Evolutionary conservation across 176 grass and related monocot species (phyloP).

Genomic region (Dactylis glomerata): DNA sequence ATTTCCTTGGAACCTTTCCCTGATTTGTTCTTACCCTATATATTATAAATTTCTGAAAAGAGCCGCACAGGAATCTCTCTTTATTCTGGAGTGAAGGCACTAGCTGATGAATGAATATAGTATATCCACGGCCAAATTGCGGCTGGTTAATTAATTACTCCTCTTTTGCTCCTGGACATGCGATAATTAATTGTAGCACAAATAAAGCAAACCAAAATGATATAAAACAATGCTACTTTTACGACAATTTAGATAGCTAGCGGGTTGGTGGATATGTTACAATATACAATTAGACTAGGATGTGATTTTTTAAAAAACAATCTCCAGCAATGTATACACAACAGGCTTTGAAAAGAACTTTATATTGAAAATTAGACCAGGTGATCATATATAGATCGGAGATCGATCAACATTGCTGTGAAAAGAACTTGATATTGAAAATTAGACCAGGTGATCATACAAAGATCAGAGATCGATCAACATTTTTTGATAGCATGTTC

Average conservation of each 20-base stretch:
- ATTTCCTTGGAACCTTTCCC: not conserved
- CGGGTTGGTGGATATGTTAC: too few species aligned
- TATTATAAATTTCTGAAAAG: not conserved
- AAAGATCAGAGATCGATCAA: not conserved
- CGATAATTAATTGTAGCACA: not conserved
- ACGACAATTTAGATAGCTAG: not conserved
- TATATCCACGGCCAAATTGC: not conserved
- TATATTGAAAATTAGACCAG: too few species aligned
- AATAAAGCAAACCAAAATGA: not conserved
- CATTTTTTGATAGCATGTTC: not conserved
- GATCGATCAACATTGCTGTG: too few species aligned
- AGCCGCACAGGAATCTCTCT: not conserved
- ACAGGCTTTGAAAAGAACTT: not conserved
- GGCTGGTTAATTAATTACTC: not conserved
- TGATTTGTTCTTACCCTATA: not conserved
- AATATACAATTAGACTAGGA: not conserved
- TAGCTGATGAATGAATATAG: not conserved
- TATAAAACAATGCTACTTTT: not conserved
- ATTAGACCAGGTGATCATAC: not conserved
- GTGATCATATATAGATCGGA: too few species aligned
- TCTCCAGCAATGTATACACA: not conserved
- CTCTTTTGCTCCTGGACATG: not conserved
- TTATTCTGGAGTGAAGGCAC: not conserved
- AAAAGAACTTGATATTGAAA: too few species aligned
- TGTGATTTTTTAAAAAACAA: too few species aligned